Evolutionary conservation across 164 flowering plant genomes (phyloP), one percentile per base, ranked within the genome.

Genomic region (Chloranthus sessilifolius): DNA sequence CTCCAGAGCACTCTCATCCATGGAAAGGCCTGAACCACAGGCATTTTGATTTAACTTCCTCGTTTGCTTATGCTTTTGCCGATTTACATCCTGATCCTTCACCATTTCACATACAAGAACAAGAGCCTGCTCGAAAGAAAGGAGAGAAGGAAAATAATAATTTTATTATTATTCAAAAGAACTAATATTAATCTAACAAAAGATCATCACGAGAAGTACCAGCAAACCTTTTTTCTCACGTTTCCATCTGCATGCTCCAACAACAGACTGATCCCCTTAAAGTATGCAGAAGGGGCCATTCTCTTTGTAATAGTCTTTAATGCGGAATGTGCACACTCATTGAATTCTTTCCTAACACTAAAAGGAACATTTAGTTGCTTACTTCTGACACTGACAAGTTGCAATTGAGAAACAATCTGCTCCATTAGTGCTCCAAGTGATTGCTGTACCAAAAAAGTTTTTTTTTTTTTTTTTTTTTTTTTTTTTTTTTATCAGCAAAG

Each of bases 341-440:
- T 80, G 9, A 92, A 49, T 17, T 68, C 82, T 64, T 77, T 78
- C 56, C 65, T 70, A 30, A 82, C 24, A 41, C 3, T 38, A 40
- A 46, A 29, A 37, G 80, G 64, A 43, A 76, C 47, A 53, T 38
- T 47, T 8, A 39, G 35, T 45, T 62, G 40, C 71, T 74, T 80
- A 56, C 59, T 72, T 50, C 55, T 79, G 20, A 57, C 62, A 44
- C 68, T 72, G 20, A 70, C 53, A 52, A 62, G 52, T 56, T 75
- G 78, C 38, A 58, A 53, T 45, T 73, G 65, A 41, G 25, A 53
- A 51, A 79, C 65, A 62, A 75, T 74, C 59, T 71, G 74, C 73
- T 80, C 91, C 94, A 88, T 67, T 35, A 92, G 75, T 28, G 58
- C 81, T 64, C 74, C 80, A 42, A 82, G 76, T 31, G 58, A 62